phyloP scores from a whole-genome alignment of 371 early-diverging fungal species.

The Globomyces sp. region DNA sequence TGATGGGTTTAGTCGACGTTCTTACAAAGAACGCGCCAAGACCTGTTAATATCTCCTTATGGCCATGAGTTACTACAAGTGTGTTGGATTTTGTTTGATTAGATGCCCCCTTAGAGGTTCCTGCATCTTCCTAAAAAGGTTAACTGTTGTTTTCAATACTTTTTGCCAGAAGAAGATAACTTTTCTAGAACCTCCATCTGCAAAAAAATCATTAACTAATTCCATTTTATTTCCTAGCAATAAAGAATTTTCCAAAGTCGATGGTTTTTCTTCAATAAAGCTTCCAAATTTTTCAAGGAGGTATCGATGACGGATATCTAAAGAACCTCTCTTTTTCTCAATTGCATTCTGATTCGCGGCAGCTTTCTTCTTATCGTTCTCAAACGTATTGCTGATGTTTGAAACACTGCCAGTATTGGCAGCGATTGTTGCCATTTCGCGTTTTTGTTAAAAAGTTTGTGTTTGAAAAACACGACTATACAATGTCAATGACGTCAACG shows the following conservation, averaged over 20 bases:
- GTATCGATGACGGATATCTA: constrained; percentile 54
- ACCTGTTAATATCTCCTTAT: constrained; percentile 45
- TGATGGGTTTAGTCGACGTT: constrained; percentile 50
- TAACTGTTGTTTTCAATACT: background rate
- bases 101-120: background rate
- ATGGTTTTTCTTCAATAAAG: constrained; percentile 50
- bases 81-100: constrained; percentile 28
- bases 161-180: constrained; percentile 58
- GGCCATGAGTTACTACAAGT: constrained; percentile 52
- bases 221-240: constrained; percentile 56
- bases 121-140: constrained; percentile 9
- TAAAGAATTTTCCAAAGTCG: constrained; percentile 51
- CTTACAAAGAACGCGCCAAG: constrained; percentile 56
- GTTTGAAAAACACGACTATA: no score
- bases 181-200: constrained; percentile 49
- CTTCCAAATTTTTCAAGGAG: constrained; percentile 54
- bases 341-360: constrained; percentile 38
- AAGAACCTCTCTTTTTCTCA: constrained; percentile 53
- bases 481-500: no score
- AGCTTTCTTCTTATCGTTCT: constrained; percentile 37
- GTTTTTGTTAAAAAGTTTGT: no score
- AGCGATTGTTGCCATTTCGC: constrained; percentile 7
- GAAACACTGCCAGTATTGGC: constrained; percentile 9
- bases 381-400: constrained; percentile 7
- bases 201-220: constrained; percentile 56